Evolutionary conservation across 306 rosid genomes (phyloP).

Genomic region (Sesbania bispinosa): DNA sequence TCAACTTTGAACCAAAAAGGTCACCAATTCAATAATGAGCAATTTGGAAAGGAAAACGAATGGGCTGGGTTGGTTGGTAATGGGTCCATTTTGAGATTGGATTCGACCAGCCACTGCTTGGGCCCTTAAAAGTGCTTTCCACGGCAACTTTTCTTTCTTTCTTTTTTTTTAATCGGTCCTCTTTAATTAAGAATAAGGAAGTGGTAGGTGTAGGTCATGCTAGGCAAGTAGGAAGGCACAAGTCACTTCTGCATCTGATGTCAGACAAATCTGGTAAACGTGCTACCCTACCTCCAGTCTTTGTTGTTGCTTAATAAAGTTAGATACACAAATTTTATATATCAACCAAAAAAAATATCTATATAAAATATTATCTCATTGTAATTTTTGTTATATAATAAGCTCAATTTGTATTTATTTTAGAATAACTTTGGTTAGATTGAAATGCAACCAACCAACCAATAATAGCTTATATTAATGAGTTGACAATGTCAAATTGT

Average conservation of each 20-base stretch:
- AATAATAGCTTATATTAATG: not conserved
- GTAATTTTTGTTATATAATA: not conserved
- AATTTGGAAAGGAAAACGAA: slow-evolving; percentile 4
- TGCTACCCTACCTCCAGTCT: no score
- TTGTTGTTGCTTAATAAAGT: slow-evolving; percentile 15
- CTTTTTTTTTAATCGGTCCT: slow-evolving; percentile 14
- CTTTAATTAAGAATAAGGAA: not conserved
- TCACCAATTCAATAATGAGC: not conserved
- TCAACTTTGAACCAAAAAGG: slow-evolving; percentile 22
- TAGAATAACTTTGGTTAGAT: not conserved
- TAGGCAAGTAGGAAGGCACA: not conserved
- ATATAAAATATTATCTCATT: not conserved
- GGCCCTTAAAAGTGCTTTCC: slow-evolving; percentile 29
- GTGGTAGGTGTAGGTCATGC: slow-evolving; percentile 1
- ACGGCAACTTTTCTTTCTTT: not conserved
- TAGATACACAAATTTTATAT: not conserved
- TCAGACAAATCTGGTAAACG: not conserved
- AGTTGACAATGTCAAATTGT: not conserved
- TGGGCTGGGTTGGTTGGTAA: slow-evolving; percentile 12
- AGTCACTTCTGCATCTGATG: not conserved
- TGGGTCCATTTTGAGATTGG: slow-evolving; percentile 13
- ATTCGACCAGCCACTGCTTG: not conserved
- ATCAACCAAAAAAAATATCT: no score
- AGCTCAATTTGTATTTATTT: not conserved
- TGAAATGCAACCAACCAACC: not conserved